Base-by-base conservation (phyloP, 1,139 yeast species). In the Scheffersomyces illinoinensis region DNA sequence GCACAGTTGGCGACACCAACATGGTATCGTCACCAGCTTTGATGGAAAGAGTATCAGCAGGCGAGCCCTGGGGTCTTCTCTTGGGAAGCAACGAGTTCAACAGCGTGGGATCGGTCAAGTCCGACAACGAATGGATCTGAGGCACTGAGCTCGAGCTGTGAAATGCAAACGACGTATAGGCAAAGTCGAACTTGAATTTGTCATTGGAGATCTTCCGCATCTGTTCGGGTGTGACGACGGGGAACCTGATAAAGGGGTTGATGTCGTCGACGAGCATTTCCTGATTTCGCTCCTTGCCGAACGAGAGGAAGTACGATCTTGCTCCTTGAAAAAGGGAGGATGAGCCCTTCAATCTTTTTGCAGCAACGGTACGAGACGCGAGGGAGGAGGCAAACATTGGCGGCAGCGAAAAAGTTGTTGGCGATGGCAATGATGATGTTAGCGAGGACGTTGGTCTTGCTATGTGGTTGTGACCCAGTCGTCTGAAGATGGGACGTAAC, bases 1-100 rank as follows among this genome's bases (percentile, higher is more conserved):
- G 66, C 39, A 85, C 79, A 7, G 84, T 77, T 0, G 87, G 85
- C 3, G 87, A 82, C 3, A 84, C 84, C 54, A 85, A 72, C 84
- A 85, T 83, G n/a, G 89, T 87, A 66, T 85, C 89, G 62, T 85
- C 89, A 1, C 89, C 89, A 12, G 85, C 85, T 62, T 81, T 81
- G 53, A 85, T 77, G 12, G 85, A 81, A 6, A 84, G 69, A 0
- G 88, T 84, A 62, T 84, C 87, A 24, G 76, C 76, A 0, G 86
- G 86, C 12, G 85, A 81, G 1, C 87, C 87, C 51, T 78, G 81
- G 0, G 86, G 83, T 61, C 87, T 68, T 68, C 88, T 73, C 63
- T 83, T 73, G 2, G 87, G 87, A 50, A 84, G 69, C 54, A 84
- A 74, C 3, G 85, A 71, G 57, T 78, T 80, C 54, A 81, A 72